phyloP scores from a whole-genome alignment of 139 green algal species.

The Dunaliella primolecta region DNA sequence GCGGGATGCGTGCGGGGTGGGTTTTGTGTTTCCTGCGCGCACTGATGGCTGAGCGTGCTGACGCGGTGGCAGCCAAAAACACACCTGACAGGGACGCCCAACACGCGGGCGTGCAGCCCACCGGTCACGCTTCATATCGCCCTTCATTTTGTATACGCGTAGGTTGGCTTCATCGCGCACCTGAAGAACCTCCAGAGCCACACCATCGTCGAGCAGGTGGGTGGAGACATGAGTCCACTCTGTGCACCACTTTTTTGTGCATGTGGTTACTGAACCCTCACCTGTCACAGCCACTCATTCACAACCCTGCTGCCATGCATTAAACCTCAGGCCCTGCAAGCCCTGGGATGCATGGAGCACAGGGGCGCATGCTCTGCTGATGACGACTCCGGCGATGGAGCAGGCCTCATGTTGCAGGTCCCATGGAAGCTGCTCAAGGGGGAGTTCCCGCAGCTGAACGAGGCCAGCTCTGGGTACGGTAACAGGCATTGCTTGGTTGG shows the following conservation, averaged over 20 bases:
- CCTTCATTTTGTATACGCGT: background rate
- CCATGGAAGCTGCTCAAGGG: constrained; percentile 92
- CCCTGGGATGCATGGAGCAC: constrained; percentile 99
- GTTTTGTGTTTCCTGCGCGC: constrained; percentile 13
- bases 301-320: background rate
- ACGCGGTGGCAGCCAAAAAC: constrained; percentile 9
- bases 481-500: background rate
- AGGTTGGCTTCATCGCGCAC: constrained; percentile 96
- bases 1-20: constrained; percentile 91
- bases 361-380: constrained; percentile 95
- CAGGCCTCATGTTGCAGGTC: constrained; percentile 96
- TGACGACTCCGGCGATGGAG: constrained; percentile 94
- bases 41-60: background rate
- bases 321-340: constrained; percentile 73
- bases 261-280: background rate
- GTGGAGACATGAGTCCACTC: too few species aligned
- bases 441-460: constrained; percentile 62
- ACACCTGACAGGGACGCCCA: too few species aligned
- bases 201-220: constrained; percentile 85
- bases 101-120: too few species aligned
- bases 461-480: constrained; percentile 65
- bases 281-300: background rate
- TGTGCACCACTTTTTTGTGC: too few species aligned
- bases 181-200: constrained; percentile 86
- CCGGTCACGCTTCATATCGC: background rate